Conservation (phyloP, 495 filamentous ascomycete genomes). For the Articulospora tetracladia region DNA sequence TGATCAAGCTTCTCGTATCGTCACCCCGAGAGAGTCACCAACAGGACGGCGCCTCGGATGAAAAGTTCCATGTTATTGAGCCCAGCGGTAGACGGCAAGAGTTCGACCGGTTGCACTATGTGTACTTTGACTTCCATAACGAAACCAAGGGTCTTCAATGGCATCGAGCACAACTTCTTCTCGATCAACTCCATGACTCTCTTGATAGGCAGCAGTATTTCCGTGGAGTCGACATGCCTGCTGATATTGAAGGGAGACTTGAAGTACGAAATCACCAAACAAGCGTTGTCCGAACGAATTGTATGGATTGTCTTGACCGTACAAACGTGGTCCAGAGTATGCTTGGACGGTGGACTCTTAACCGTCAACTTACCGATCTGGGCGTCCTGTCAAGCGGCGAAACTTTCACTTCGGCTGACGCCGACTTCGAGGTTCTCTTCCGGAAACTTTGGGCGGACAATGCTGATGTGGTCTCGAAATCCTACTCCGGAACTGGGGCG, state of each 20-base stretch:
- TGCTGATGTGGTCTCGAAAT: constrained; percentile 86
- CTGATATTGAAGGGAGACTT: constrained; percentile 59
- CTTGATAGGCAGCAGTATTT: constrained; percentile 82
- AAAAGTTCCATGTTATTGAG: constrained; percentile 79
- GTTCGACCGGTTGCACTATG: constrained; percentile 82
- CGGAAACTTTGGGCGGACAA: constrained; percentile 98
- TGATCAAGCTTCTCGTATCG: constrained; percentile 70
- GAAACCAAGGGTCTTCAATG: constrained; percentile 93
- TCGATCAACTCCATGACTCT: constrained; percentile 72
- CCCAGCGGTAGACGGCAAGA: constrained; percentile 52
- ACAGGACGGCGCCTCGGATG: constrained; percentile 50
- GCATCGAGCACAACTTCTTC: constrained; percentile 83
- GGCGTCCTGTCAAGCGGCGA: constrained; percentile 70
- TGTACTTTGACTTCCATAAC: constrained; percentile 98
- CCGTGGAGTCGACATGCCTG: constrained; percentile 82
- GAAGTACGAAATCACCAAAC: constrained; percentile 77
- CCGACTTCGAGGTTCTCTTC: constrained; percentile 80
- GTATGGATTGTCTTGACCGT: constrained; percentile 98
- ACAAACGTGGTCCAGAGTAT: constrained; percentile 98
- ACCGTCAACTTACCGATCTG: constrained; percentile 78
- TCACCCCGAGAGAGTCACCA: constrained; percentile 57
- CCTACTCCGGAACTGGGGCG: constrained; percentile 92
- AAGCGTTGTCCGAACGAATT: constrained; percentile 91
- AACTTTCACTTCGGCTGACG: constrained; percentile 53
- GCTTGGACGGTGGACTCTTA: constrained; percentile 84